Base-by-base conservation (phyloP, 805 yeast genomes). In the Metschnikowia gruessii region DNA sequence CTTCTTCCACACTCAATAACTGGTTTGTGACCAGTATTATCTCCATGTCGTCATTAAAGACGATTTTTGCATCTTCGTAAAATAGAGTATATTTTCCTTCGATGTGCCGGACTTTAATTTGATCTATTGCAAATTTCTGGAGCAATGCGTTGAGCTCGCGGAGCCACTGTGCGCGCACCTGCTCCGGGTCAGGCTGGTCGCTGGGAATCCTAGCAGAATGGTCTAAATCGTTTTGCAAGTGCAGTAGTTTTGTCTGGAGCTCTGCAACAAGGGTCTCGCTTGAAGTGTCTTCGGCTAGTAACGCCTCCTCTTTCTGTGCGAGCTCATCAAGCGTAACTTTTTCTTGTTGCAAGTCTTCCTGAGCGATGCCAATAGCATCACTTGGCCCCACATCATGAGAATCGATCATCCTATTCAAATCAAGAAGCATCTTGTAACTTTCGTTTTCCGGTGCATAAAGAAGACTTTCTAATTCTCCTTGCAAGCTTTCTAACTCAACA, bases 401-500 rank as follows among this genome's bases (percentile, higher is more conserved):
- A 22, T 52, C 56, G 28, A 52, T 49, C 37, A 54, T 33, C 33
- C 46, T 46, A 40, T 49, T 45, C 17, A 54, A 29, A 19, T 54
- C 50, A 32, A 48, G 46, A 2, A 56, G 43, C 40, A 46, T 43
- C 33, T 29, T 45, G 48, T 42, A 46, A 40, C 54, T 46, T 15
- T 54, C 57, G 31, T 56, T 54, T n/a, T 45, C 51, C 3, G 56
- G 48, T 9, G 41, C 54, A 10, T 43, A 42, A 10, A 51, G 15
- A 16, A 52, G 42, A 7, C 15, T 16, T n/a, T 49, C 52, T 12
- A 56, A 31, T 21, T 54, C 53, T 3, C 22, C 43, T 40, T 65
- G 64, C 32, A 68, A 36, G 10, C 18, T 32, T 6, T 35, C 29
- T 1, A 68, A 50, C 11, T 66, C 68, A 2, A 43, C 54, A 1